Conservation (phyloP, 768 basidiomycete species). For the Hericium alpestre region DNA sequence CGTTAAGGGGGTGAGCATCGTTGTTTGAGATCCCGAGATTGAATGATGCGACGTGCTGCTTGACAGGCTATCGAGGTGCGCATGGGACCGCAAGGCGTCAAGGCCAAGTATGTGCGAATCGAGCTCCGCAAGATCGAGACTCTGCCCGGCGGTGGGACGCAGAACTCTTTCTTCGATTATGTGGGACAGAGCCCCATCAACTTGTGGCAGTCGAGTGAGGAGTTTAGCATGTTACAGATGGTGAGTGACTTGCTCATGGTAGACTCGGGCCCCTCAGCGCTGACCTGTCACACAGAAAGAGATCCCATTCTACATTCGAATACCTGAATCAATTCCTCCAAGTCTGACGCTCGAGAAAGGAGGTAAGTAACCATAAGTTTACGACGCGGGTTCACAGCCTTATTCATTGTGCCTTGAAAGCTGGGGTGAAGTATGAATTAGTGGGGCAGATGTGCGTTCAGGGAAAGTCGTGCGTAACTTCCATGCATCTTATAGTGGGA, state of each 20-base stretch:
- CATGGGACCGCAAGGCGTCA: constrained; percentile 60
- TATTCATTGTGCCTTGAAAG: constrained; percentile 23
- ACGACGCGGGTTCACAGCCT: neutral
- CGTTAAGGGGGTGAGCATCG: constrained; percentile 61
- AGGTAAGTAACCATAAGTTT: constrained; percentile 29
- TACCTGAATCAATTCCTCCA: constrained; percentile 88
- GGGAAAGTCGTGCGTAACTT: constrained; percentile 60
- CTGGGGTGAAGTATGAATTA: constrained; percentile 84
- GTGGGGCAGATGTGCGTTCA: constrained; percentile 79
- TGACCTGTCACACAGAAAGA: constrained; percentile 46
- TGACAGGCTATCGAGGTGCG: constrained; percentile 77
- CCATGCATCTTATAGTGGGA: neutral
- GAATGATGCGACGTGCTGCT: constrained; percentile 3
- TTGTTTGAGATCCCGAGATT: neutral
- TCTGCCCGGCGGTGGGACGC: constrained; percentile 55
- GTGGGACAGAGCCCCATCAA: constrained; percentile 76
- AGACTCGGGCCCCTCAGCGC: neutral
- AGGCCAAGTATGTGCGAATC: constrained; percentile 86
- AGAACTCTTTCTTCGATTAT: constrained; percentile 67
- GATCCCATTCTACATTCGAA: constrained; percentile 81
- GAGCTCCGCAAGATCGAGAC: constrained; percentile 88
- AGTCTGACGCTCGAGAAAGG: constrained; percentile 70
- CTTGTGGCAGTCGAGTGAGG: constrained; percentile 73
- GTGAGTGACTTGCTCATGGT: constrained; percentile 29
- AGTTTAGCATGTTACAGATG: constrained; percentile 57